Evolutionary conservation across 2,329 filamentous ascomycete genomes (phyloP), one percentile per base, ranked within the genome.

Genomic region (Apiospora sp.): DNA sequence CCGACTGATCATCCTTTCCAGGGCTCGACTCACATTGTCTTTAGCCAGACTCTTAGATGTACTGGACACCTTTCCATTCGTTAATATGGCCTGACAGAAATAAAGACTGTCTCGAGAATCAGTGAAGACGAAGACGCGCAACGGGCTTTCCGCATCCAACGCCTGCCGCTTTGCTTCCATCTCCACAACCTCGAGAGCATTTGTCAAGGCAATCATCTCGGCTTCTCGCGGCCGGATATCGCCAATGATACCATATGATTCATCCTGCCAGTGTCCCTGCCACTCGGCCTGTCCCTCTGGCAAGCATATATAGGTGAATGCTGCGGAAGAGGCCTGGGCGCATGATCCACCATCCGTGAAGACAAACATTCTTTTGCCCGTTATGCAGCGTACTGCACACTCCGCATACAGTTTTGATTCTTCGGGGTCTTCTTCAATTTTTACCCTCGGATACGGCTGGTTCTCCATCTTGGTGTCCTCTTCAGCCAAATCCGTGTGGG

Each of bases 91-190:
- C 14, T 58, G 14, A 34, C 14, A 58, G 27, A 58, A 58, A 58
- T 34, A 22, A 58, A 58, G 51, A 22, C 13, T 58, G 14, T 30
- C 27, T 34, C 27, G 51, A 58, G 51, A 58, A 22, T 58, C 13
- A 58, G 27, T 58, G 14, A 58, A 58, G 27, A 58, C 27, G 51
- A 58, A 58, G 27, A 34, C 51, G 51, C 51, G 51, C 14, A 58
- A 58, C 51, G 51, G 27, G 27, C 51, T 58, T 58, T 58, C 27
- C 51, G 51, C 4, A 58, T 34, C 27, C 14, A 58, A 34, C 51
- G 27, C 27, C 27, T 34, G 13, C 51, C 51, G 51, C 14, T 58
- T 58, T 6, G 27, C 27, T 58, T 58, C 27, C 14, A 58, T 58
- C 27, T 58, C 27, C 5, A 58, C 27, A 58, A 8, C 51, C 14